These are phyloP conservation scores for Funneliformis geosporum DNA, from an alignment of 192 early-diverging fungal species.

Conservation along the genomic window DNA sequence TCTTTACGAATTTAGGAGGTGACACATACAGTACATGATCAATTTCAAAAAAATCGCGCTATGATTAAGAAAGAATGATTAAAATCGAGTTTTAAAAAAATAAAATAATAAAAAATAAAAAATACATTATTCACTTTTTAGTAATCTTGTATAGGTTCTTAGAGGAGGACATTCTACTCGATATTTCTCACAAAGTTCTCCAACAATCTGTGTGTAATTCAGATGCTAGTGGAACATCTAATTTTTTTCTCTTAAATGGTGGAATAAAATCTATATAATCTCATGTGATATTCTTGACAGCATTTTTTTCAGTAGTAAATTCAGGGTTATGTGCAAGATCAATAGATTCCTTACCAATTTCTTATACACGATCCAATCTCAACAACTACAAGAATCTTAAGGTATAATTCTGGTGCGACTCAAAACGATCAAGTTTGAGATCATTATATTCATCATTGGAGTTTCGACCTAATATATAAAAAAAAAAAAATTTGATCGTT, in stretches of 20 bases:
- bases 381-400: conserved; percentile 98
- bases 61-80: not conserved
- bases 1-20: too few relatives aligned
- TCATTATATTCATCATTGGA: conserved; percentile 99
- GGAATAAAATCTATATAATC: conserved; percentile 94
- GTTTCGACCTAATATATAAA: conserved; percentile 77
- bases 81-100: conserved; percentile 32
- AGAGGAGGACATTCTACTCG: conserved; percentile 93
- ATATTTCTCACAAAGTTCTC: conserved; percentile 92
- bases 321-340: conserved; percentile 99
- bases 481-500: conserved; percentile 37
- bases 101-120: conserved; percentile 23
- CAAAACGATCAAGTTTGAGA: conserved; percentile 96
- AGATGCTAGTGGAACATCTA: conserved; percentile 82
- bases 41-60: conserved; percentile 77
- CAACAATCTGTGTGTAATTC: conserved; percentile 83
- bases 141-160: conserved; percentile 86
- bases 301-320: conserved; percentile 92
- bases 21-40: too few relatives aligned
- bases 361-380: conserved; percentile 98
- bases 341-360: conserved; percentile 98
- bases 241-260: conserved; percentile 89
- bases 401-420: conserved; percentile 95
- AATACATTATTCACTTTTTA: conserved; percentile 65
- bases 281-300: conserved; percentile 78